These are phyloP conservation scores for Penicillium rolfsii DNA, from an alignment of 2,329 filamentous ascomycete species.

Conservation along the genomic window DNA sequence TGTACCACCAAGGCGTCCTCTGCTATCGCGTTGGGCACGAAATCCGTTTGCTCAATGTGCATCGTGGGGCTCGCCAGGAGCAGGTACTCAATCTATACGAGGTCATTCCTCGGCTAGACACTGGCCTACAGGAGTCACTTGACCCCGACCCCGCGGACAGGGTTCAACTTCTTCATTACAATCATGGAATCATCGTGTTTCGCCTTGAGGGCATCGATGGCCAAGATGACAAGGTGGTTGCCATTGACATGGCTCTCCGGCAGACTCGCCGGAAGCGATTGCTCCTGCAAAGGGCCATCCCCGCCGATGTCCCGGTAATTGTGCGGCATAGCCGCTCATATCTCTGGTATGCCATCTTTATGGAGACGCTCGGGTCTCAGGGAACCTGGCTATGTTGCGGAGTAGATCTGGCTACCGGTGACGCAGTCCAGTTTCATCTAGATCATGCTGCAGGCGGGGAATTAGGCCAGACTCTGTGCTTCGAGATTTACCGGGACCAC, in stretches of 20 bases:
- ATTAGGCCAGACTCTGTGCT: conserved; percentile 69
- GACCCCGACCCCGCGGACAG: conserved; percentile 41
- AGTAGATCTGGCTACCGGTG: conserved; percentile 50
- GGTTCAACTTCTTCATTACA: conserved; percentile 62
- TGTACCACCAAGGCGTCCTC: conserved; percentile 66
- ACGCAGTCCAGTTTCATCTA: conserved; percentile 40
- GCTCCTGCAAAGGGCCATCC: conserved; percentile 48
- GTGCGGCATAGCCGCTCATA: conserved; percentile 65
- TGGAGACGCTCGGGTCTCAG: conserved; percentile 56
- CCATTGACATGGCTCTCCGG: conserved; percentile 48
- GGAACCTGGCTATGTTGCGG: conserved; percentile 66
- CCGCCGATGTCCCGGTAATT: conserved; percentile 62
- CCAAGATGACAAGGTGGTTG: conserved; percentile 57
- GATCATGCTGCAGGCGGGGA: conserved; percentile 45
- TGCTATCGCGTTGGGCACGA: conserved; percentile 62
- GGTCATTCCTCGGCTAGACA: conserved; percentile 42
- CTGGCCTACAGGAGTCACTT: conserved; percentile 35
- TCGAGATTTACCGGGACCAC: conserved; percentile 67
- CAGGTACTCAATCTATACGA: conserved; percentile 59
- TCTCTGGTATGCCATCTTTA: conserved; percentile 69
- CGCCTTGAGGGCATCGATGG: conserved; percentile 53
- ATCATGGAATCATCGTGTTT: conserved; percentile 61
- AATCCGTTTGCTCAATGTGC: conserved; percentile 64
- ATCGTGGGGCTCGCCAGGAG: conserved; percentile 54
- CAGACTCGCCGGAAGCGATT: conserved; percentile 39